Evolutionary conservation across 148 eudicot species (phyloP).

Genomic region (Camellia granthamiana): DNA sequence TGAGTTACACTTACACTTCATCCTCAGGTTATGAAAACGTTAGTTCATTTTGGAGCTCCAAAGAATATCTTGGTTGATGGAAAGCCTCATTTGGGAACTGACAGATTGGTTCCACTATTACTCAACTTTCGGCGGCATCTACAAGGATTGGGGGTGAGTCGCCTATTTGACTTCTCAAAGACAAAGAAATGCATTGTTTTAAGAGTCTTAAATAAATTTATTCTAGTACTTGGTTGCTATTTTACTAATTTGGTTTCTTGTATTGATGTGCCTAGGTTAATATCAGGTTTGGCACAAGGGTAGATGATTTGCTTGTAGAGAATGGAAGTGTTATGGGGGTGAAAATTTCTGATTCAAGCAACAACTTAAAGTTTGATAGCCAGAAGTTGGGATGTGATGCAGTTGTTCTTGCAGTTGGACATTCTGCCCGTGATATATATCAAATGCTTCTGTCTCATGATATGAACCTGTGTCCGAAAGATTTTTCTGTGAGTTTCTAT

Average conservation of each 20-base stretch:
- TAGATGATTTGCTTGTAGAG: slow-evolving; percentile 85
- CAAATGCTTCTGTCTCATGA: slow-evolving; percentile 87
- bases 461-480: slow-evolving; percentile 70
- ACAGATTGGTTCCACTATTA: slow-evolving; percentile 84
- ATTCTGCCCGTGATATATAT: slow-evolving; percentile 96
- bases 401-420: slow-evolving; percentile 92
- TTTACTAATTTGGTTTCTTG: slow-evolving; percentile 4
- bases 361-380: slow-evolving; percentile 26
- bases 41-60: slow-evolving; percentile 97
- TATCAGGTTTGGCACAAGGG: slow-evolving; percentile 83
- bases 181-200: slow-evolving; percentile 3
- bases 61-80: slow-evolving; percentile 81
- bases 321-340: slow-evolving; percentile 61
- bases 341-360: slow-evolving; percentile 63
- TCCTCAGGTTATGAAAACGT: slow-evolving; percentile 78
- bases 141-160: slow-evolving; percentile 75
- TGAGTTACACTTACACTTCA: neutral
- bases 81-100: slow-evolving; percentile 98
- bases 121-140: slow-evolving; percentile 77
- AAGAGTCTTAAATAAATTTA: neutral
- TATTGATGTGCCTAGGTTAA: slow-evolving; percentile 50
- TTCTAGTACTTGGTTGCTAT: slow-evolving; percentile 1
- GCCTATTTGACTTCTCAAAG: slow-evolving; percentile 8
- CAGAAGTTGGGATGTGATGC: slow-evolving; percentile 76
- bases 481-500: slow-evolving; percentile 71